These are phyloP conservation scores for Acmispon strigosus DNA, from an alignment of 306 rosid species.

Conservation along the genomic window DNA sequence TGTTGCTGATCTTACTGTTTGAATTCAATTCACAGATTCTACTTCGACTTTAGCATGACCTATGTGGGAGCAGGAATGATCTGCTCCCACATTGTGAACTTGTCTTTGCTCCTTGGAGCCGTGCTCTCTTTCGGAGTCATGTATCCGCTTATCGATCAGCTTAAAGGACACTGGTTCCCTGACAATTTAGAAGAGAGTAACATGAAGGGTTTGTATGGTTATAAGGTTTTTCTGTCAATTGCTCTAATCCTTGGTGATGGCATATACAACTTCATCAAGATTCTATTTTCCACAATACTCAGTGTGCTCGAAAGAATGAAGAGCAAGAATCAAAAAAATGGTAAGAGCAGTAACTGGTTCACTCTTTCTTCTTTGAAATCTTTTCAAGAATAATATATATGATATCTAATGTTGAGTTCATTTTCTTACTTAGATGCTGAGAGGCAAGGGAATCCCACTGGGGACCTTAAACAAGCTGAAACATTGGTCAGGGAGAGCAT, in stretches of 20 bases:
- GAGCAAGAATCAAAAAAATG: constrained; percentile 23
- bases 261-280: constrained; percentile 68
- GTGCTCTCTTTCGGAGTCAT: constrained; percentile 70
- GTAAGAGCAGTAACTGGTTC: neutral
- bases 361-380: neutral
- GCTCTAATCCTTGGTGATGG: constrained; percentile 87
- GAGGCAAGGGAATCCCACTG: constrained; percentile 16
- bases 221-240: constrained; percentile 79
- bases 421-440: constrained; percentile 19
- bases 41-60: constrained; percentile 69
- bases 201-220: constrained; percentile 92
- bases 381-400: neutral
- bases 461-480: constrained; percentile 36
- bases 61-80: constrained; percentile 98
- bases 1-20: neutral
- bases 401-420: constrained; percentile 14
- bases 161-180: constrained; percentile 74
- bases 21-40: constrained; percentile 56
- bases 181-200: constrained; percentile 56
- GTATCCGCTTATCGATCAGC: constrained; percentile 71
- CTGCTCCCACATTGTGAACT: constrained; percentile 78
- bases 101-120: constrained; percentile 87
- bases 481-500: constrained; percentile 59
- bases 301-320: constrained; percentile 37
- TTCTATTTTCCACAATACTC: constrained; percentile 37